Evolutionary conservation across 768 basidiomycete genomes (phyloP).

Genomic region (Lepiota venenata): DNA sequence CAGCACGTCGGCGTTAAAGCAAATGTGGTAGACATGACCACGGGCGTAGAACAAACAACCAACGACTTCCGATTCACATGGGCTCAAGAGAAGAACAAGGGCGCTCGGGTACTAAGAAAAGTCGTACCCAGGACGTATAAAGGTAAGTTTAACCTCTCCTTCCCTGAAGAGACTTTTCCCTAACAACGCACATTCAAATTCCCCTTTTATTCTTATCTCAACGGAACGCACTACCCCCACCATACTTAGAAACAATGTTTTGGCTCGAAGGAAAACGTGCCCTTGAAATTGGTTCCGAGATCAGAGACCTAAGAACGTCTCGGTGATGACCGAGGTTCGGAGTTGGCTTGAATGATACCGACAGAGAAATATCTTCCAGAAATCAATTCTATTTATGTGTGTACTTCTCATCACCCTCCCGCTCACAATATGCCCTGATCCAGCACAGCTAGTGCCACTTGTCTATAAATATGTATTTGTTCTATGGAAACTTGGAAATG

Average conservation of each 20-base stretch:
- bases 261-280: conserved; percentile 81
- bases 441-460: too few relatives aligned
- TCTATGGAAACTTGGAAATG: too few relatives aligned
- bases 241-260: conserved; percentile 80
- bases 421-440: too few relatives aligned
- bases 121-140: conserved; percentile 71
- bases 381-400: conserved; percentile 10
- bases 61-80: conserved; percentile 80
- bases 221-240: conserved; percentile 18
- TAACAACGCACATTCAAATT: neutral
- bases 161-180: neutral
- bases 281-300: conserved; percentile 65
- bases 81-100: conserved; percentile 41
- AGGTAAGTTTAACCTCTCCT: conserved; percentile 36
- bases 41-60: conserved; percentile 61
- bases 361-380: conserved; percentile 2
- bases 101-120: conserved; percentile 30
- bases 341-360: too few relatives aligned
- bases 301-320: conserved; percentile 27
- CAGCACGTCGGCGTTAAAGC: conserved; percentile 74
- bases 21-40: conserved; percentile 66
- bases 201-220: neutral
- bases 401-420: too few relatives aligned
- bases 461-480: too few relatives aligned
- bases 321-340: neutral